These are phyloP conservation scores for Aspergillaceae sp. DNA, from an alignment of 2,329 filamentous ascomycete species.

Conservation along the genomic window DNA sequence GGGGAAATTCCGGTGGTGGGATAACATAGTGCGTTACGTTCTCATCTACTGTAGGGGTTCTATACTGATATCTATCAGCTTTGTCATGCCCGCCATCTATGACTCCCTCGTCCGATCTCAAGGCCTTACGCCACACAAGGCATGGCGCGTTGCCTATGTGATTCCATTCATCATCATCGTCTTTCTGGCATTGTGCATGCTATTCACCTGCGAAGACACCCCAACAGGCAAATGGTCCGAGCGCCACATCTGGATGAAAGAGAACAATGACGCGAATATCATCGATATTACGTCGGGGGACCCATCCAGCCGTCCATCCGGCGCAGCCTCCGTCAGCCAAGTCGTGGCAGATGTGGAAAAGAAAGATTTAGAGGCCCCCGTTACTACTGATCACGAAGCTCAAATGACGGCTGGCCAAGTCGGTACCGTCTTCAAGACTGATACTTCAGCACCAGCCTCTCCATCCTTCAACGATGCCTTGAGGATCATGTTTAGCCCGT, in stretches of 20 bases:
- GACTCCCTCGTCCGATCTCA: constrained; percentile 59
- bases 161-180: constrained; percentile 73
- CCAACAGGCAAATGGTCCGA: constrained; percentile 76
- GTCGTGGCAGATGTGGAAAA: constrained; percentile 23
- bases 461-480: constrained; percentile 54
- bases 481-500: constrained; percentile 53
- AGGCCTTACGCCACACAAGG: constrained; percentile 55
- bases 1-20: constrained; percentile 80
- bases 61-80: constrained; percentile 31
- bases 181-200: constrained; percentile 55
- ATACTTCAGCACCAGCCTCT: constrained; percentile 57
- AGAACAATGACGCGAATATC: constrained; percentile 23
- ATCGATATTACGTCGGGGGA: constrained; percentile 21
- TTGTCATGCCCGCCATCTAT: constrained; percentile 84
- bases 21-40: constrained; percentile 57
- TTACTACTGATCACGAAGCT: constrained; percentile 27
- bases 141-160: constrained; percentile 79
- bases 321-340: constrained; percentile 18
- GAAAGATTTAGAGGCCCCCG: constrained; percentile 19
- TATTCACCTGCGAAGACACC: constrained; percentile 70
- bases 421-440: constrained; percentile 42
- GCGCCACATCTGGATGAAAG: constrained; percentile 51
- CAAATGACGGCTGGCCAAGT: constrained; percentile 39
- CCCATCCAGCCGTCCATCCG: constrained; percentile 12
- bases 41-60: constrained; percentile 1